Conservation (phyloP, 495 filamentous ascomycete genomes). For the Penicillium paradoxum region DNA sequence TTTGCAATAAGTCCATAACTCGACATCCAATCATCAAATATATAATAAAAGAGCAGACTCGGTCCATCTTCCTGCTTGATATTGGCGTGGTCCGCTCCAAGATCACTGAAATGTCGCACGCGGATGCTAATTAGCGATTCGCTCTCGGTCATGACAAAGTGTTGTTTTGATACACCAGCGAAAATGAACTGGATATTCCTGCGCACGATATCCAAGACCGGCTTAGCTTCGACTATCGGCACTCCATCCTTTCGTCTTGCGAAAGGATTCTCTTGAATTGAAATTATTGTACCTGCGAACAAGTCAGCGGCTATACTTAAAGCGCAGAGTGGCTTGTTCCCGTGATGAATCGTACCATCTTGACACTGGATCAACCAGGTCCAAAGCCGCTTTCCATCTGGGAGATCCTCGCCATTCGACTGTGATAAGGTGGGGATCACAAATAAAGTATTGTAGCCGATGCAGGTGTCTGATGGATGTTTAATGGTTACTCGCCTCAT, state of each 20-base stretch:
- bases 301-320: conserved; percentile 4
- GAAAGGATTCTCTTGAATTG: conserved; percentile 68
- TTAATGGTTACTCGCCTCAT: background rate
- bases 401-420: conserved; percentile 44
- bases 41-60: conserved; percentile 76
- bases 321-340: background rate
- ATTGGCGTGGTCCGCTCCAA: conserved; percentile 27
- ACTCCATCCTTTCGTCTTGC: conserved; percentile 30
- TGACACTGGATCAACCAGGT: conserved; percentile 79
- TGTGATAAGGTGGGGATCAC: conserved; percentile 39
- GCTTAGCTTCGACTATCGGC: conserved; percentile 26
- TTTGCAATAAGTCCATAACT: conserved; percentile 60
- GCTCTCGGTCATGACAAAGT: conserved; percentile 36
- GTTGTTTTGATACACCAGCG: conserved; percentile 57
- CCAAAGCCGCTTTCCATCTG: conserved; percentile 63
- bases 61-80: conserved; percentile 58
- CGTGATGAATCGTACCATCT: conserved; percentile 51
- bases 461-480: conserved; percentile 56
- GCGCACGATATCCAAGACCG: conserved; percentile 52
- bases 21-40: conserved; percentile 82
- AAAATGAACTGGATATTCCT: conserved; percentile 69
- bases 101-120: conserved; percentile 38
- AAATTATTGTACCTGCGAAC: conserved; percentile 62
- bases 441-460: conserved; percentile 79
- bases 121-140: conserved; percentile 48